Evolutionary conservation across 176 grass and related monocot genomes (phyloP).

Genomic region (Carex pumila): DNA sequence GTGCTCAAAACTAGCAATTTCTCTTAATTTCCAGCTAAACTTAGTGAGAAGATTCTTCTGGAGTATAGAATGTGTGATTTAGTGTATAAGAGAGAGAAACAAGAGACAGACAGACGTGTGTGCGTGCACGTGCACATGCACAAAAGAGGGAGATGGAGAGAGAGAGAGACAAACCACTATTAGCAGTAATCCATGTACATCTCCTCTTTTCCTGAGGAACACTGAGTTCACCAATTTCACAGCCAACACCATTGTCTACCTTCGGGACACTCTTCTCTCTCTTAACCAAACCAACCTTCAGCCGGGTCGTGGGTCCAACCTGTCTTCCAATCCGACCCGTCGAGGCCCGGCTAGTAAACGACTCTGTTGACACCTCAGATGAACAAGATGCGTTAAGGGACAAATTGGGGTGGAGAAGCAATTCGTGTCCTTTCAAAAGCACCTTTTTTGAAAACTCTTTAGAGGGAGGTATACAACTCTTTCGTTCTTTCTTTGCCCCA

Average conservation of each 20-base stretch:
- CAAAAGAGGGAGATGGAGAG: not conserved
- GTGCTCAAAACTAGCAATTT: not conserved
- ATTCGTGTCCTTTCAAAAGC: conserved; percentile 36
- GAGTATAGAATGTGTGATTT: not conserved
- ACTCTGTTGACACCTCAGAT: conserved; percentile 55
- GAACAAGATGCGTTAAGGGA: conserved; percentile 66
- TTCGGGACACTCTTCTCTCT: conserved; percentile 38
- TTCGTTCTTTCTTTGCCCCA: conserved; percentile 1
- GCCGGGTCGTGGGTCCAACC: conserved; percentile 7
- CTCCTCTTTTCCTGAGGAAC: conserved; percentile 32
- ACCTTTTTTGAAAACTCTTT: conserved; percentile 13
- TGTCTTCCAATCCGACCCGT: conserved; percentile 31
- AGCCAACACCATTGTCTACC: conserved; percentile 9
- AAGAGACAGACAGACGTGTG: not conserved
- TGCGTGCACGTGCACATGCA: not conserved
- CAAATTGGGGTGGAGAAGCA: conserved; percentile 38
- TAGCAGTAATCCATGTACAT: conserved; percentile 79
- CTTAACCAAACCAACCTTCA: conserved; percentile 25
- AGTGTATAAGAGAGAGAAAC: not conserved
- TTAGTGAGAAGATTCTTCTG: not conserved
- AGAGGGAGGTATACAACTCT: not conserved
- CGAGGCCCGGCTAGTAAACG: conserved; percentile 36
- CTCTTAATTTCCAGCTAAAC: not conserved
- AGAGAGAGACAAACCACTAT: conserved; percentile 45
- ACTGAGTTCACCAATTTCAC: conserved; percentile 2